Percentiles rank a stretch among this genome's conserved stretches.
Evolutionary conservation across 805 yeast genomes (phyloP).

Genomic region (Starmerella tilneyi): DNA sequence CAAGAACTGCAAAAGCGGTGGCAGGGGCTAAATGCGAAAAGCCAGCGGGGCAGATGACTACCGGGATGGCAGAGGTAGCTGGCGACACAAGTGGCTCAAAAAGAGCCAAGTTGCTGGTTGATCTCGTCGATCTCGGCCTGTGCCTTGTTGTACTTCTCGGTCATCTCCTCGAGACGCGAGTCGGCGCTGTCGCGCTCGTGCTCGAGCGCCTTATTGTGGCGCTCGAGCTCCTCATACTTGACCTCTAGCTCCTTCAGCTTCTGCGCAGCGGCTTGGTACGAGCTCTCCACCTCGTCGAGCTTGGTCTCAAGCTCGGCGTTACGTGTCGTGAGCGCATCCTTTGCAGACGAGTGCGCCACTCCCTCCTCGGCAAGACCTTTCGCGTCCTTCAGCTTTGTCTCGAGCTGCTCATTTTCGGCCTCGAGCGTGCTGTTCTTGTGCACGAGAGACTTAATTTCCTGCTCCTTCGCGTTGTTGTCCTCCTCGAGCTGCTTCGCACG

Average conservation of each 20-base stretch:
- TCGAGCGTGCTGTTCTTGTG: conserved; percentile 87
- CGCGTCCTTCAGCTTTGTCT: conserved; percentile 59
- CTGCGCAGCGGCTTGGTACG: conserved; percentile 84
- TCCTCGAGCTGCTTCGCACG: conserved; percentile 86
- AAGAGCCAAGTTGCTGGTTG: conserved; percentile 81
- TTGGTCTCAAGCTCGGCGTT: conserved; percentile 81
- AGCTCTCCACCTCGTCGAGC: conserved; percentile 79
- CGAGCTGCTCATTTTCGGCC: conserved; percentile 63
- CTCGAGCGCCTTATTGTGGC: conserved; percentile 86
- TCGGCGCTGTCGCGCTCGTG: conserved; percentile 86
- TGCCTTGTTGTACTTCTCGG: conserved; percentile 69
- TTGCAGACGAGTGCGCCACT: conserved; percentile 73
- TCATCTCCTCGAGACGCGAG: conserved; percentile 78
- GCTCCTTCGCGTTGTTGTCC: conserved; percentile 83
- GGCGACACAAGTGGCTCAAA: conserved; percentile 23
- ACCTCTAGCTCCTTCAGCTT: conserved; percentile 91
- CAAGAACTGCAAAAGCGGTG: not conserved
- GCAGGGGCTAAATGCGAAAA: not conserved
- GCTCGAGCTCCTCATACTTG: conserved; percentile 91
- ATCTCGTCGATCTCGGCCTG: conserved; percentile 94
- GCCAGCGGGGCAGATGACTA: not conserved
- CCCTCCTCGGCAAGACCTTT: conserved; percentile 87
- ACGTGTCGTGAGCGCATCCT: conserved; percentile 85
- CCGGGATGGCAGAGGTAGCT: not conserved
- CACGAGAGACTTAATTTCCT: conserved; percentile 83